Evolutionary conservation across 768 basidiomycete species (phyloP).

Genomic region (Tricholoma sp.): DNA sequence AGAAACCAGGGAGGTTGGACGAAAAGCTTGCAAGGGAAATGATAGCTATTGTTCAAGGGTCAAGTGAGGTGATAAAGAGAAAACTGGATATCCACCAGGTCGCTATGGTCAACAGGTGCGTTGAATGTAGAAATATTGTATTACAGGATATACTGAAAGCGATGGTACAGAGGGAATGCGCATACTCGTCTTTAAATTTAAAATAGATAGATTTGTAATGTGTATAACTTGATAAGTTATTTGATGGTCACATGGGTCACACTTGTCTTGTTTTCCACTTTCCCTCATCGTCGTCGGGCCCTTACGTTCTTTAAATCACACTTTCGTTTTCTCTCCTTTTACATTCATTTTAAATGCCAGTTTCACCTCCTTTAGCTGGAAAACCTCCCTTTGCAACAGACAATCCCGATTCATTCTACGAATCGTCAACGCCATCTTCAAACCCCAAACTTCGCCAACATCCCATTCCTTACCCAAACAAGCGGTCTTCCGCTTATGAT

Average conservation of each 20-base stretch:
- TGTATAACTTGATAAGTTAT: no score
- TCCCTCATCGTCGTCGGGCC: not conserved
- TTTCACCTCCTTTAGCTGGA: conserved; percentile 49
- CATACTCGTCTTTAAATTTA: not conserved
- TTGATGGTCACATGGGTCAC: no score
- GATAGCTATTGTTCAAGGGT: conserved; percentile 62
- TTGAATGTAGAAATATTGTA: conserved; percentile 5
- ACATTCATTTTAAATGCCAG: conserved; percentile 22
- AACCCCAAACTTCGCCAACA: conserved; percentile 40
- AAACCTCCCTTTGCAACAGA: conserved; percentile 66
- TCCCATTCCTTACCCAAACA: conserved; percentile 47
- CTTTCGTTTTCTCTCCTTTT: conserved; percentile 19
- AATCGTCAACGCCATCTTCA: conserved; percentile 36
- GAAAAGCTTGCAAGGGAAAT: conserved; percentile 78
- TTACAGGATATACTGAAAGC: not conserved
- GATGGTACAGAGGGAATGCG: conserved; percentile 11
- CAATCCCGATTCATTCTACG: conserved; percentile 58
- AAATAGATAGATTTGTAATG: no score
- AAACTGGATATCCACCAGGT: conserved; percentile 60
- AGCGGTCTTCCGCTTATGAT: conserved; percentile 58
- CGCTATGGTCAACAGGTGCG: conserved; percentile 77
- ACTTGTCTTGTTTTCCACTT: not conserved
- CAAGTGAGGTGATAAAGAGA: conserved; percentile 48
- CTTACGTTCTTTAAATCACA: conserved; percentile 13
- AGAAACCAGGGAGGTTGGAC: conserved; percentile 50